Evolutionary conservation across 2,329 filamentous ascomycete species (phyloP).

Genomic region (Pyrenophora seminiperda): DNA sequence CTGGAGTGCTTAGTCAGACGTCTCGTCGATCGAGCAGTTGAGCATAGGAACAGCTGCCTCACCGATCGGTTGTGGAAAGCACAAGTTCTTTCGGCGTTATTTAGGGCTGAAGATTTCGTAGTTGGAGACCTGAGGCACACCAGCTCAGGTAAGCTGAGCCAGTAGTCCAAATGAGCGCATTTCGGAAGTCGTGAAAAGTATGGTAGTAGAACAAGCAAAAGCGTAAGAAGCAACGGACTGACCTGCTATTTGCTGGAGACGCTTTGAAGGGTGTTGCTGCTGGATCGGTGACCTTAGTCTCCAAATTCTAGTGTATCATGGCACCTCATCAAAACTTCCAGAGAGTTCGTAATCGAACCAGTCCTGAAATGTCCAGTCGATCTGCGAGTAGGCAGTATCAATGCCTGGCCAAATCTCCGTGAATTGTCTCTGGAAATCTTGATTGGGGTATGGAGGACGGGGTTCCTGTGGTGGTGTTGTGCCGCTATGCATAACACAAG

Average conservation of each 20-base stretch:
- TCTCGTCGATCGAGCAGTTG: not conserved
- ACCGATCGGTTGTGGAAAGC: not conserved
- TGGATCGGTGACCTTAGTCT: no score
- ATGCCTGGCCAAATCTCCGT: constrained; percentile 7
- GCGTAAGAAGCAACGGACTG: no score
- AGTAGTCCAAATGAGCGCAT: no score
- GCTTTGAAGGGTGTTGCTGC: no score
- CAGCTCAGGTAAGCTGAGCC: no score
- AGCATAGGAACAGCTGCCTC: not conserved
- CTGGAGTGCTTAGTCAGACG: not conserved
- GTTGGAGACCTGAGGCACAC: not conserved
- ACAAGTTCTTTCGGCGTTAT: not conserved
- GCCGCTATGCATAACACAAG: not conserved
- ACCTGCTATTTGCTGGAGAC: no score
- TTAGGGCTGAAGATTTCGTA: not conserved
- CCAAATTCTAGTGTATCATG: not conserved
- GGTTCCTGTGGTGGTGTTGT: not conserved
- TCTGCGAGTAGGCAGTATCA: constrained; percentile 4
- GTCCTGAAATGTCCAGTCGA: constrained; percentile 9
- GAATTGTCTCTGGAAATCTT: constrained; percentile 3
- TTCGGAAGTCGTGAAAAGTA: no score
- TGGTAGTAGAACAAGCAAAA: no score
- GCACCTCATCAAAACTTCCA: not conserved
- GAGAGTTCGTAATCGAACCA: constrained; percentile 1
- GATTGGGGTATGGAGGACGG: not conserved